phyloP scores from a whole-genome alignment of 2,329 filamentous ascomycete genomes.

The Alternaria hordeiaustralica region DNA sequence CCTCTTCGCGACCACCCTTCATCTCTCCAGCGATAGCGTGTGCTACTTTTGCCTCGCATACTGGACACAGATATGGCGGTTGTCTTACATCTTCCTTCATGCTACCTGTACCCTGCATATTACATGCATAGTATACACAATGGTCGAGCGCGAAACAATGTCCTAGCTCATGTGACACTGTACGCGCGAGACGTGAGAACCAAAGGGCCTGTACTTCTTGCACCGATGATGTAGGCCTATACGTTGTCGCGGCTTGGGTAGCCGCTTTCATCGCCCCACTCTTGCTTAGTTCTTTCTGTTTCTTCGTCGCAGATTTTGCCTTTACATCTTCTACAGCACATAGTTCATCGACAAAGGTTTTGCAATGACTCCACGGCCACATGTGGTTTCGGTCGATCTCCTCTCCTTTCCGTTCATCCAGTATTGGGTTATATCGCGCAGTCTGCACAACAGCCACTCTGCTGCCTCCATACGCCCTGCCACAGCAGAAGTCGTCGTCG shows the following conservation, averaged over 20 bases:
- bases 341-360: conserved; percentile 54
- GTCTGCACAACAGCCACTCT: conserved; percentile 67
- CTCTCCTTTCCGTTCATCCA: conserved; percentile 52
- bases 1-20: conserved; percentile 28
- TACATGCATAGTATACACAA: conserved; percentile 69
- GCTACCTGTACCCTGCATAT: conserved; percentile 66
- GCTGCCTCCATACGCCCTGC: conserved; percentile 69
- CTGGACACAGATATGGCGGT: conserved; percentile 67
- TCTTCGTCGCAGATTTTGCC: conserved; percentile 12
- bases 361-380: conserved; percentile 71
- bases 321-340: conserved; percentile 42
- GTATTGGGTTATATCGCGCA: conserved; percentile 65
- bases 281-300: conserved; percentile 16
- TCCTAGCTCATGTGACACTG: conserved; percentile 69
- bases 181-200: conserved; percentile 61
- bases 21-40: conserved; percentile 31
- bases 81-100: conserved; percentile 66
- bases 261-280: conserved; percentile 20
- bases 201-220: conserved; percentile 56
- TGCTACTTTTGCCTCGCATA: conserved; percentile 63
- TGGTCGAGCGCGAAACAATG: conserved; percentile 72
- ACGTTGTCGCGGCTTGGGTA: conserved; percentile 15
- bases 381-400: conserved; percentile 60
- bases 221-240: conserved; percentile 9
- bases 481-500: conserved; percentile 71